Conservation (phyloP, 768 basidiomycete genomes). For the Pisolithus orientalis region DNA sequence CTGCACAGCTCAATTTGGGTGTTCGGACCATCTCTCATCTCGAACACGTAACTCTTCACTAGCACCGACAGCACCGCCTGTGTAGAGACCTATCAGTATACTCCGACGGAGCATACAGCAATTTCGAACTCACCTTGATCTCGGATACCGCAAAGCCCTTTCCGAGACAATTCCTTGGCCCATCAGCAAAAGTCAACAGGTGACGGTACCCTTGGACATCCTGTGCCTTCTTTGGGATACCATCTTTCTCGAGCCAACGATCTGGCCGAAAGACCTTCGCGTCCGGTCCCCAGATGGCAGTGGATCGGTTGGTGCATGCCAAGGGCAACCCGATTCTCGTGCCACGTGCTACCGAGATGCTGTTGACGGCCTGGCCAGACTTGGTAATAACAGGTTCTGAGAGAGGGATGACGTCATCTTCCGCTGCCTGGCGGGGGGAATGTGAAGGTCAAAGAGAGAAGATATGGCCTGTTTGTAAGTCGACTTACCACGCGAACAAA, state of each 20-base stretch:
- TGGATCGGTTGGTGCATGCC: background rate
- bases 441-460: background rate
- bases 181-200: slow-evolving; percentile 24
- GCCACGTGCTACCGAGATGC: slow-evolving; percentile 34
- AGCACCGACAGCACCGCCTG: slow-evolving; percentile 20
- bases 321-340: slow-evolving; percentile 25
- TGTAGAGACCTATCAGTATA: background rate
- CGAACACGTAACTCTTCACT: slow-evolving; percentile 30
- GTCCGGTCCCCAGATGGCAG: slow-evolving; percentile 23
- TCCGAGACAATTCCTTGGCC: slow-evolving; percentile 24
- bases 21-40: background rate
- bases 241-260: slow-evolving; percentile 12
- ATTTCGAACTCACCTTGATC: slow-evolving; percentile 15
- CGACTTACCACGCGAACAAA: slow-evolving; percentile 25
- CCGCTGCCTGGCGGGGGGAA: slow-evolving; percentile 21
- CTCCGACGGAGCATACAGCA: background rate
- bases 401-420: slow-evolving; percentile 35
- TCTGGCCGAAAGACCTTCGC: slow-evolving; percentile 18
- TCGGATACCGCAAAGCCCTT: slow-evolving; percentile 25
- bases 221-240: slow-evolving; percentile 9
- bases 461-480: too few relatives aligned
- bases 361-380: slow-evolving; percentile 23
- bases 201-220: slow-evolving; percentile 23
- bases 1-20: slow-evolving; percentile 24
- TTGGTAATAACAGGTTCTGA: slow-evolving; percentile 23